These are phyloP conservation scores for Thecaphora frezii DNA, from an alignment of 1,284 basidiomycete genomes.

Conservation along the genomic window DNA sequence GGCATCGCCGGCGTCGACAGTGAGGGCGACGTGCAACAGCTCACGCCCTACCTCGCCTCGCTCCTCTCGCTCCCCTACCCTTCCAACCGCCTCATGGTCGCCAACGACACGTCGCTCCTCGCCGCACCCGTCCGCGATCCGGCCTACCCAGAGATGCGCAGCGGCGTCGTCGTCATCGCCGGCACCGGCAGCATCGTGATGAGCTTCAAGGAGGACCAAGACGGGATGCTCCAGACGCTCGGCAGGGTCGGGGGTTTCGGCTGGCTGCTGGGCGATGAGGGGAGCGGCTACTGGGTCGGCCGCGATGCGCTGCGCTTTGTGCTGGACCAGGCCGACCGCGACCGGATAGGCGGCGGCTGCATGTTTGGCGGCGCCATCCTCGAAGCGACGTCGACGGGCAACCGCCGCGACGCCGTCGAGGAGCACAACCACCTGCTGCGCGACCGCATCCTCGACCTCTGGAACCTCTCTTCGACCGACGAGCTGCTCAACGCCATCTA, in stretches of 20 bases:
- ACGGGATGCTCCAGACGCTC: conserved; percentile 8
- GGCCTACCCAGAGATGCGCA: neutral
- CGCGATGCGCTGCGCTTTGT: conserved; percentile 29
- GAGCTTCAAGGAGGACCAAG: conserved; percentile 10
- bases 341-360: conserved; percentile 1
- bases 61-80: conserved; percentile 11
- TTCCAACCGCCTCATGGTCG: conserved; percentile 18
- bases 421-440: conserved; percentile 11
- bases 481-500: conserved; percentile 26
- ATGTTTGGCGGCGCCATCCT: conserved; percentile 1
- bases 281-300: conserved; percentile 34
- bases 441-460: conserved; percentile 20
- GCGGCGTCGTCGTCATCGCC: conserved; percentile 38
- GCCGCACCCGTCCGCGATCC: conserved; percentile 21
- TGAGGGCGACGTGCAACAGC: conserved; percentile 9
- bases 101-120: conserved; percentile 41
- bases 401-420: no score
- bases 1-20: conserved; percentile 40
- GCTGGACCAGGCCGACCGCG: conserved; percentile 21
- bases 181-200: conserved; percentile 48
- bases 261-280: conserved; percentile 46
- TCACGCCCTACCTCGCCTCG: conserved; percentile 10
- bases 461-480: conserved; percentile 21
- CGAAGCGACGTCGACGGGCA: neutral
- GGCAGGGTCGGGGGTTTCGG: conserved; percentile 37